Percentiles rank a stretch among this genome's conserved stretches.
Evolutionary conservation across 257 asterid species (phyloP).

Genomic region (Petunia secreta): DNA sequence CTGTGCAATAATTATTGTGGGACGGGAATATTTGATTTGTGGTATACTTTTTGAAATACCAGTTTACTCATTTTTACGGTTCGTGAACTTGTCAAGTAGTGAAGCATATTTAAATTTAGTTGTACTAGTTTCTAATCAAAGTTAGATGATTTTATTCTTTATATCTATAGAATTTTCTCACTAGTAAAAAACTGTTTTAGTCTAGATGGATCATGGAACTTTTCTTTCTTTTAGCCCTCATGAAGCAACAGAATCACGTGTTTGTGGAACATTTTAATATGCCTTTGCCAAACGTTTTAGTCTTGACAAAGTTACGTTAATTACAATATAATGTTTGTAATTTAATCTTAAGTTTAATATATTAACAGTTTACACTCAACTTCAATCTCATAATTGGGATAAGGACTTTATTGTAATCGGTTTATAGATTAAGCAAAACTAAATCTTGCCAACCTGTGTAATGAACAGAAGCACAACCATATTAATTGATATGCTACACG

Average conservation of each 20-base stretch:
- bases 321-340: neutral
- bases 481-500: no score
- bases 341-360: no score
- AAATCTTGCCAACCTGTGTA: neutral
- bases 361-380: no score
- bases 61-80: neutral
- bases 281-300: neutral
- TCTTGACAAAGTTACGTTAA: neutral
- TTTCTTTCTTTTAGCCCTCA: neutral
- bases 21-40: neutral
- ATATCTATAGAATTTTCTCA: no score
- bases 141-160: neutral
- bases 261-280: neutral
- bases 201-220: no score
- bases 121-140: neutral
- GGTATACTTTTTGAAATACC: neutral
- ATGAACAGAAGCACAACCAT: neutral
- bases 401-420: neutral
- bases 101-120: neutral
- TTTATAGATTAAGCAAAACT: neutral
- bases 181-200: no score
- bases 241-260: neutral
- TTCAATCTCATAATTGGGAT: no score
- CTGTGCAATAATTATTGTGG: slow-evolving; percentile 1
- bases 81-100: neutral